These are phyloP conservation scores for Pestalotiopsis sp. DNA, from an alignment of 2,329 filamentous ascomycete species.

Conservation along the genomic window DNA sequence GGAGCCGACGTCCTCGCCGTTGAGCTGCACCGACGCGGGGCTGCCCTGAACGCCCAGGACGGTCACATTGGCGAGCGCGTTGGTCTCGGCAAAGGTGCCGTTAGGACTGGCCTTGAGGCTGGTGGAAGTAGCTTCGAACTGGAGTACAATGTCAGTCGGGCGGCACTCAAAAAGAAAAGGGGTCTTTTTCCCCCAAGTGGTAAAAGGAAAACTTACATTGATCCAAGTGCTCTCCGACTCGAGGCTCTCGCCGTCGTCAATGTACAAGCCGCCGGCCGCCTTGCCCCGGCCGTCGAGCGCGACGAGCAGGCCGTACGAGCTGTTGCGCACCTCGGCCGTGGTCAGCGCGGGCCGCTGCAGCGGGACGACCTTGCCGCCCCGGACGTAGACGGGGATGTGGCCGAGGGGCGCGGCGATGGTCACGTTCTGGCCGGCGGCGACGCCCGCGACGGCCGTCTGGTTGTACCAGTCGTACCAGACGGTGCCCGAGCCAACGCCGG, in stretches of 20 bases:
- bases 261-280: slow-evolving; percentile 66
- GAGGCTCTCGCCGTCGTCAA: slow-evolving; percentile 76
- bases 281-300: slow-evolving; percentile 57
- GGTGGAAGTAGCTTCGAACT: slow-evolving; percentile 45
- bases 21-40: slow-evolving; percentile 51
- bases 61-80: slow-evolving; percentile 63
- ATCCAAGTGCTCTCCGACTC: slow-evolving; percentile 59
- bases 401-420: slow-evolving; percentile 53
- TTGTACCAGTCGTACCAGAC: slow-evolving; percentile 83
- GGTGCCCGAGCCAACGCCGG: slow-evolving; percentile 60
- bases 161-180: too few relatives aligned
- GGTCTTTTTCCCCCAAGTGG: too few relatives aligned
- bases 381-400: slow-evolving; percentile 72
- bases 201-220: slow-evolving; percentile 33
- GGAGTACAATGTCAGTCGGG: background rate
- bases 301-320: slow-evolving; percentile 68
- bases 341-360: slow-evolving; percentile 71
- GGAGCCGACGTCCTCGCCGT: slow-evolving; percentile 45
- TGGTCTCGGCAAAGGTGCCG: slow-evolving; percentile 58
- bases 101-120: slow-evolving; percentile 48
- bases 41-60: slow-evolving; percentile 56
- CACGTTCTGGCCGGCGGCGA: slow-evolving; percentile 38
- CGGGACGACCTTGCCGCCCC: slow-evolving; percentile 69
- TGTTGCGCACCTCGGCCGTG: slow-evolving; percentile 62
- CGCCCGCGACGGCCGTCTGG: slow-evolving; percentile 51